A percentile compares a stretch with the other conserved stretches of the same genome.
phyloP scores from a whole-genome alignment of 352 stramenopile species.

The Globisporangium canariense region DNA sequence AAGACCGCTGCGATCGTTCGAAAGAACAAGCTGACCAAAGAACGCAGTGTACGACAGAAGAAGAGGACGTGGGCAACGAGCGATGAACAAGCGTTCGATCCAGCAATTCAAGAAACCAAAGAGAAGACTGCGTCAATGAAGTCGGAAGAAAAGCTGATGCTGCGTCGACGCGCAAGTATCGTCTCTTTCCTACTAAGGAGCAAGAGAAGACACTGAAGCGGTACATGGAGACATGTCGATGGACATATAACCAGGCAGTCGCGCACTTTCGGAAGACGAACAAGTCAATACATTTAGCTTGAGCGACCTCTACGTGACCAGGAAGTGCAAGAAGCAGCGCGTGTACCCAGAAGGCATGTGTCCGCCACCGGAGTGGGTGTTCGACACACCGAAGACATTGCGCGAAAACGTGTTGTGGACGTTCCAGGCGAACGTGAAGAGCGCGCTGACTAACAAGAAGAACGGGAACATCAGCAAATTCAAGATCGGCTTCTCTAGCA shows the following conservation, averaged over 20 bases:
- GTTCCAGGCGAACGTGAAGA: not conserved
- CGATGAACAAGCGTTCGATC: no score
- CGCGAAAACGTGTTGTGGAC: not conserved
- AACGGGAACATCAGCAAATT: no score
- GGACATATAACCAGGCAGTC: no score
- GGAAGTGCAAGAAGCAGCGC: not conserved
- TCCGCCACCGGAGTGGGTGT: not conserved
- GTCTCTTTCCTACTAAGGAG: no score
- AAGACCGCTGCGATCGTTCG: not conserved
- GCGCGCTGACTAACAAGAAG: not conserved
- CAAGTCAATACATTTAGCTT: not conserved
- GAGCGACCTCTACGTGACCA: not conserved
- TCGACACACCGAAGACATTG: not conserved
- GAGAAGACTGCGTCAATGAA: no score
- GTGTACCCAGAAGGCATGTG: not conserved
- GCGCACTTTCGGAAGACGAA: no score
- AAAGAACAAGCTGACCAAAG: not conserved
- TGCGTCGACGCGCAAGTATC: no score
- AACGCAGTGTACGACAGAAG: not conserved
- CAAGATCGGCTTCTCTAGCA: not conserved
- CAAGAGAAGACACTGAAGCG: no score
- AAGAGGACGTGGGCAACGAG: not conserved
- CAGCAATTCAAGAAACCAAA: no score
- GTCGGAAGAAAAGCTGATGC: no score
- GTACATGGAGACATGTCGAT: no score